These are phyloP conservation scores for Rauvolfia tetraphylla DNA, from an alignment of 257 asterid genomes.

Conservation along the genomic window DNA sequence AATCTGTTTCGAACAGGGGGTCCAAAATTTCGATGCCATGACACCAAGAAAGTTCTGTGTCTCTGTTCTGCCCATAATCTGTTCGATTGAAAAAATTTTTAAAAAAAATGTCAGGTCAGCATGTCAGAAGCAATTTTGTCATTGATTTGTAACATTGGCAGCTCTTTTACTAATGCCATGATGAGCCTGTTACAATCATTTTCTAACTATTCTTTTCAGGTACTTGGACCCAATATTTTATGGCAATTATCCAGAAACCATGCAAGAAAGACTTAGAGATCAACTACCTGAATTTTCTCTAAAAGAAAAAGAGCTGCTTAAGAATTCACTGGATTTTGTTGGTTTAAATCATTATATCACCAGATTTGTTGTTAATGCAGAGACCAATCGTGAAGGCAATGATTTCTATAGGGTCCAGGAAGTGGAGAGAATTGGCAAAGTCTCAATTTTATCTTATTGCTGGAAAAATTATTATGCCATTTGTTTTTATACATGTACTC, in stretches of 20 bases:
- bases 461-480: background rate
- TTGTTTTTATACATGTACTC: background rate
- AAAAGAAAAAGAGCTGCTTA: conserved; percentile 41
- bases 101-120: background rate
- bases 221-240: conserved; percentile 47
- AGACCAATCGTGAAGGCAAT: conserved; percentile 29
- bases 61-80: background rate
- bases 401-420: conserved; percentile 44
- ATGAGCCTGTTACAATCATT: background rate
- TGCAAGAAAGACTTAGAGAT: conserved; percentile 45
- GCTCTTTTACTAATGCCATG: background rate
- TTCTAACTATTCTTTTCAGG: conserved; percentile 23
- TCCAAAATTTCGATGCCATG: background rate
- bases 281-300: conserved; percentile 46
- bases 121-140: background rate
- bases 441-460: background rate
- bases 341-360: conserved; percentile 57
- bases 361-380: conserved; percentile 43
- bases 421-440: conserved; percentile 47
- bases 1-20: background rate
- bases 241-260: conserved; percentile 52
- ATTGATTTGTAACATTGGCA: background rate
- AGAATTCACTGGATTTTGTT: conserved; percentile 44
- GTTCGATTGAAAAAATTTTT: too few species aligned
- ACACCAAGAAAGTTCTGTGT: background rate